Evolutionary conservation across 176 grass and related monocot species (phyloP), one percentile per base, ranked within the genome.

Genomic region (Rhynchospora breviuscula): DNA sequence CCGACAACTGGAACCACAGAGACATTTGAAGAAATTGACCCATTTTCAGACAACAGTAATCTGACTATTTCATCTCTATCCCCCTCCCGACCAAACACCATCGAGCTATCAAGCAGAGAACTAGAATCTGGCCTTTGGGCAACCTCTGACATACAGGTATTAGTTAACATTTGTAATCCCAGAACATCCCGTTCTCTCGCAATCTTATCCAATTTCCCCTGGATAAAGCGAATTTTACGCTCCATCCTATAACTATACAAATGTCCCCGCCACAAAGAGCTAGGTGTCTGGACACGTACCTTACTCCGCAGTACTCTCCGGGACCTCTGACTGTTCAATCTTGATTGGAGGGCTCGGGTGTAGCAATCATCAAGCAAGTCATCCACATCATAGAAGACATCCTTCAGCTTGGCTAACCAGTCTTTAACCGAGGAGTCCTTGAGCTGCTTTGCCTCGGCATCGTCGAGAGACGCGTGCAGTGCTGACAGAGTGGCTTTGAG

Each of bases 371-470:
- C 93, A 22, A 92, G 87, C 40, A 92, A 84, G 86, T 95, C 93
- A 86, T 95, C 93, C 25, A 82, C 56, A 22, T 95, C 88, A 19
- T 88, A 95, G n/a, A 89, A 80, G 11, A 89, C 35, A 56, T 92
- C 86, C 83, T 92, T 95, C 72, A 91, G 90, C 19, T 92, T 88
- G 13, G 85, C 86, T 64, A 95, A 51, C 93, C 93, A 95, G 12
- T 63, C 83, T 67, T 82, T 78, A 70, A 92, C 85, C 0, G 87
- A 86, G 1, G 69, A 57, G 72, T 95, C 85, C 25, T 68, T 57
- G 46, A 92, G 22, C 65, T 95, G 90, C 80, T 91, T 95, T 26
- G 67, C 86, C 82, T 95, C 93, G 0, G 90, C 90, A 11, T 97
- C 94, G 2, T 93, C 94, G 23, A 97, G 90, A 72, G 91, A 86